phyloP scores from a whole-genome alignment of 2,329 filamentous ascomycete genomes.

The Penicillium digitatum region DNA sequence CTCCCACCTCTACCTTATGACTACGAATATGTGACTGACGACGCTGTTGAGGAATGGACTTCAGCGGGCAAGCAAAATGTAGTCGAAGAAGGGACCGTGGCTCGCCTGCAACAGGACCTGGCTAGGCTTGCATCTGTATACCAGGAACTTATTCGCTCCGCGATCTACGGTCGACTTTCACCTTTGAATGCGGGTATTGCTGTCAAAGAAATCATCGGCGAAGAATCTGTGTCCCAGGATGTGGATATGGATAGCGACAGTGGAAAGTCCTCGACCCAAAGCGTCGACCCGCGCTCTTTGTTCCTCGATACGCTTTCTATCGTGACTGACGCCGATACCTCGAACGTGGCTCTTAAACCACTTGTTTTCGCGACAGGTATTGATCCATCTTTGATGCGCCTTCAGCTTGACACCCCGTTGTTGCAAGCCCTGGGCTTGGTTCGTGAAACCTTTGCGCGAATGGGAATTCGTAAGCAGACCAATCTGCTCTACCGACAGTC shows the following conservation, averaged over 20 bases:
- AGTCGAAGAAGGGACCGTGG: constrained; percentile 60
- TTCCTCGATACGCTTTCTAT: constrained; percentile 83
- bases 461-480: constrained; percentile 84
- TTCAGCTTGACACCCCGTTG: constrained; percentile 74
- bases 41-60: constrained; percentile 64
- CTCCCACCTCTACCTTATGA: constrained; percentile 50
- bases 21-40: constrained; percentile 73
- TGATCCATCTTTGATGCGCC: constrained; percentile 67
- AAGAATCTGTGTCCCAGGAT: constrained; percentile 49
- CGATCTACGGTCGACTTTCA: constrained; percentile 64
- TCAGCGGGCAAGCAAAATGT: constrained; percentile 63
- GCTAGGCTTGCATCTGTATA: constrained; percentile 68
- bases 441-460: constrained; percentile 74
- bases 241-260: constrained; percentile 46
- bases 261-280: constrained; percentile 30
- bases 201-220: constrained; percentile 69
- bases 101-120: constrained; percentile 64
- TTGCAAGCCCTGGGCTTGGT: constrained; percentile 75
- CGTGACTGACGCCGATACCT: constrained; percentile 66
- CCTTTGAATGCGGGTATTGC: constrained; percentile 66
- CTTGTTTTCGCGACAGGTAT: constrained; percentile 72
- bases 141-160: constrained; percentile 78
- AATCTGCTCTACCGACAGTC: constrained; percentile 92
- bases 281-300: constrained; percentile 61
- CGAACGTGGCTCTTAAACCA: constrained; percentile 56